These are phyloP conservation scores for Rhododendron williamsianum DNA, from an alignment of 148 eudicot genomes.

Conservation along the genomic window DNA sequence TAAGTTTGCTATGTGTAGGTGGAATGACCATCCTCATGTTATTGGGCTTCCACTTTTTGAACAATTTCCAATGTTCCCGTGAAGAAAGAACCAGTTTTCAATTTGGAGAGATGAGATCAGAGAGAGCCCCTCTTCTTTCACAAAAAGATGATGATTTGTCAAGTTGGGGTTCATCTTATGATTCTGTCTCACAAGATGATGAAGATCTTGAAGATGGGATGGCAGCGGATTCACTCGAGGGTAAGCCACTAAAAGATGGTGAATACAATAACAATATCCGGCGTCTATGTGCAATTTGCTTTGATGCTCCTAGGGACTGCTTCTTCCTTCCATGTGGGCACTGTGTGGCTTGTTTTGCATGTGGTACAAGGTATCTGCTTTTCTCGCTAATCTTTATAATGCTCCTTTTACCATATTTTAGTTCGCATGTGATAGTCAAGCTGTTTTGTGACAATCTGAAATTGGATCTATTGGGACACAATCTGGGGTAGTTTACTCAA, in stretches of 20 bases:
- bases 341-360: slow-evolving; percentile 67
- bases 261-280: slow-evolving; percentile 30
- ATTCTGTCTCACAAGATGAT: slow-evolving; percentile 53
- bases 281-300: slow-evolving; percentile 76
- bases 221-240: slow-evolving; percentile 30
- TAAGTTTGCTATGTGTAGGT: slow-evolving; percentile 31
- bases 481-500: neutral
- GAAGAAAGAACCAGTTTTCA: slow-evolving; percentile 32
- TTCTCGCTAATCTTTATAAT: neutral
- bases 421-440: neutral
- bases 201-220: slow-evolving; percentile 46
- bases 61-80: slow-evolving; percentile 26
- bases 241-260: slow-evolving; percentile 36
- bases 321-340: slow-evolving; percentile 96
- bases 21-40: slow-evolving; percentile 51
- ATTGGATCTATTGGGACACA: neutral
- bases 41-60: slow-evolving; percentile 36
- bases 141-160: slow-evolving; percentile 60
- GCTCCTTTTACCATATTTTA: neutral
- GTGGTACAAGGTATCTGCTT: slow-evolving; percentile 56
- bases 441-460: neutral
- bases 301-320: slow-evolving; percentile 77
- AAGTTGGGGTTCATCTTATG: slow-evolving; percentile 78
- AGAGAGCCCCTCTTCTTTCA: slow-evolving; percentile 55
- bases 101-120: slow-evolving; percentile 29